phyloP scores from a whole-genome alignment of 768 basidiomycete species.

The Psilocybe subaeruginosa region DNA sequence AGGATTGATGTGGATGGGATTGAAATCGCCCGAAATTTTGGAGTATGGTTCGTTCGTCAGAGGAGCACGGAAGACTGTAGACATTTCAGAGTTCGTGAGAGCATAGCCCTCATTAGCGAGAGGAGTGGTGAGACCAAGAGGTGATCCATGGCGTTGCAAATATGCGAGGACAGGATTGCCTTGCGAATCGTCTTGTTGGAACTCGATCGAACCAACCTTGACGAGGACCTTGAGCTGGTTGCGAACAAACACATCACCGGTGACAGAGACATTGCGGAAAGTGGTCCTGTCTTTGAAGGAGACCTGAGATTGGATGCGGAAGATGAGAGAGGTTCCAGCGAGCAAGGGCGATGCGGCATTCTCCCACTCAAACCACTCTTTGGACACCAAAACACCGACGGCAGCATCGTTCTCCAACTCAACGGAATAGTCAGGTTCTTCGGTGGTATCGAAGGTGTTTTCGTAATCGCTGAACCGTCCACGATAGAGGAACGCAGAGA shows the following conservation, averaged over 20 bases:
- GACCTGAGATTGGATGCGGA: conserved; percentile 86
- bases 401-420: conserved; percentile 73
- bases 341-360: conserved; percentile 77
- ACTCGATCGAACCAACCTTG: conserved; percentile 87
- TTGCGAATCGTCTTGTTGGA: conserved; percentile 82
- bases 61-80: conserved; percentile 78
- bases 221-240: conserved; percentile 87
- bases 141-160: conserved; percentile 86
- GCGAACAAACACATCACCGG: conserved; percentile 85
- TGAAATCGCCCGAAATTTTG: conserved; percentile 95
- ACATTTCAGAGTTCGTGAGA: conserved; percentile 62
- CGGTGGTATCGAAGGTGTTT: conserved; percentile 93
- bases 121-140: conserved; percentile 76
- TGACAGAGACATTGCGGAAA: conserved; percentile 78
- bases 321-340: conserved; percentile 83
- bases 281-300: conserved; percentile 91
- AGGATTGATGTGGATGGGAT: conserved; percentile 98
- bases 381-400: conserved; percentile 90
- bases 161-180: conserved; percentile 96
- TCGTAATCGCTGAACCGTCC: conserved; percentile 92
- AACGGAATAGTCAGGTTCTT: conserved; percentile 89
- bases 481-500: conserved; percentile 96
- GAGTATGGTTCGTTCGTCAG: conserved; percentile 96
- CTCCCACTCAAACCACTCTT: conserved; percentile 98
- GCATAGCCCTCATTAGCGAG: conserved; percentile 89